These are phyloP conservation scores for Tulasnella sp. DNA, from an alignment of 768 basidiomycete species.

Conservation along the genomic window DNA sequence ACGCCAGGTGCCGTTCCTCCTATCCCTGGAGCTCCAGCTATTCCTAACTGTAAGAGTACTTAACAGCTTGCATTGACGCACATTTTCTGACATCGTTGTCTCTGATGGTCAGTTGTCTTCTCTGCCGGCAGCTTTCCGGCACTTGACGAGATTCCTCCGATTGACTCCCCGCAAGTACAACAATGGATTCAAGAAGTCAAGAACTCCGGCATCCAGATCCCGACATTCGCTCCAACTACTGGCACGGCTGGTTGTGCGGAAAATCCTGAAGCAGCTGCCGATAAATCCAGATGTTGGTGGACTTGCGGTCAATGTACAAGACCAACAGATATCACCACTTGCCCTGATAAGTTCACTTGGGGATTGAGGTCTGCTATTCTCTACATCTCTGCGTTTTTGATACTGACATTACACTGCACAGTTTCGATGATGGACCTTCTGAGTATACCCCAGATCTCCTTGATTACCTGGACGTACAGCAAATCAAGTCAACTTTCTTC, in stretches of 20 bases:
- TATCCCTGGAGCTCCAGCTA: conserved; percentile 44
- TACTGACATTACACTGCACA: conserved; percentile 22
- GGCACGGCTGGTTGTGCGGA: conserved; percentile 37
- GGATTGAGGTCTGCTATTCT: conserved; percentile 32
- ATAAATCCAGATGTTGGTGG: conserved; percentile 60
- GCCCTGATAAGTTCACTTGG: conserved; percentile 51
- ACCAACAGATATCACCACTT: conserved; percentile 55
- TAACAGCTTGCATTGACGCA: not conserved
- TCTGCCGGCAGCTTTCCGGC: conserved; percentile 46
- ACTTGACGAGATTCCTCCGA: conserved; percentile 48
- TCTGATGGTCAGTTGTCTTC: conserved; percentile 26
- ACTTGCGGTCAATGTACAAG: conserved; percentile 62
- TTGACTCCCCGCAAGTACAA: conserved; percentile 47
- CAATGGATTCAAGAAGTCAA: conserved; percentile 47
- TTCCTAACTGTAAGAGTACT: conserved; percentile 25
- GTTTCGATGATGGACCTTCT: conserved; percentile 70
- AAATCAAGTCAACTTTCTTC: conserved; percentile 77
- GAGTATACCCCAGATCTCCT: conserved; percentile 64
- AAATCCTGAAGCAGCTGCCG: conserved; percentile 42
- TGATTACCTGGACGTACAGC: conserved; percentile 46
- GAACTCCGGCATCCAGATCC: conserved; percentile 45
- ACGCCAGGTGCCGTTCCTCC: conserved; percentile 36
- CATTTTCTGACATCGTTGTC: not conserved
- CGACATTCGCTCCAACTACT: conserved; percentile 31
- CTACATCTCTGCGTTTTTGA: not conserved